Conservation (phyloP, 73 alveolate species). For the Paramecium biaurelia region DNA sequence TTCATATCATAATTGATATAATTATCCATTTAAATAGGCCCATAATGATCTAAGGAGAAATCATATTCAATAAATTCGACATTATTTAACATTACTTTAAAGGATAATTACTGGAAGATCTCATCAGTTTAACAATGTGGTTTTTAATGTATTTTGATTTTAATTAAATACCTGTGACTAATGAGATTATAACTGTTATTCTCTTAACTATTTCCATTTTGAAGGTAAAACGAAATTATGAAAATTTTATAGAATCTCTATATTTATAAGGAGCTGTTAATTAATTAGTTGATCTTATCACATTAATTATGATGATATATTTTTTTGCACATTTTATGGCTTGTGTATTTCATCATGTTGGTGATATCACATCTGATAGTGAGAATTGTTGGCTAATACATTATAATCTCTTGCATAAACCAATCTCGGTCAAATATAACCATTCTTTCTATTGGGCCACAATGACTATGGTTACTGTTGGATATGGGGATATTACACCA, state of each 20-base stretch:
- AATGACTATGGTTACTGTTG: slow-evolving; percentile 62
- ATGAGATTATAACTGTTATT: background rate
- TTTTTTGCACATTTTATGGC: background rate
- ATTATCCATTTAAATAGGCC: background rate
- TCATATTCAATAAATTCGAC: background rate
- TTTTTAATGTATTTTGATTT: slow-evolving; percentile 23
- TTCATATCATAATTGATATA: slow-evolving; percentile 1
- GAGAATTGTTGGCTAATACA: background rate
- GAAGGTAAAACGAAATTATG: background rate
- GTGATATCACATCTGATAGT: background rate
- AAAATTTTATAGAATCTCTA: background rate
- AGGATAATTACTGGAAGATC: background rate
- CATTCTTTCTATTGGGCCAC: slow-evolving; percentile 59
- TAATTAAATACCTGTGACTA: background rate
- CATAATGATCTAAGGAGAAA: background rate
- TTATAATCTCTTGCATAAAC: background rate
- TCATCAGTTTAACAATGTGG: background rate
- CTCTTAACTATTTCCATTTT: background rate
- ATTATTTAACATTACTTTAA: background rate
- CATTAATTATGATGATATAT: background rate
- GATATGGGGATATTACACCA: slow-evolving; percentile 63
- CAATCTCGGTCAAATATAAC: slow-evolving; percentile 12
- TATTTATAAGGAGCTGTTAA: background rate
- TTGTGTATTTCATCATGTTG: slow-evolving; percentile 17
- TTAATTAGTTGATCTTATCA: background rate